Evolutionary conservation across 805 yeast species (phyloP).

Genomic region (Schwanniomyces sp.): DNA sequence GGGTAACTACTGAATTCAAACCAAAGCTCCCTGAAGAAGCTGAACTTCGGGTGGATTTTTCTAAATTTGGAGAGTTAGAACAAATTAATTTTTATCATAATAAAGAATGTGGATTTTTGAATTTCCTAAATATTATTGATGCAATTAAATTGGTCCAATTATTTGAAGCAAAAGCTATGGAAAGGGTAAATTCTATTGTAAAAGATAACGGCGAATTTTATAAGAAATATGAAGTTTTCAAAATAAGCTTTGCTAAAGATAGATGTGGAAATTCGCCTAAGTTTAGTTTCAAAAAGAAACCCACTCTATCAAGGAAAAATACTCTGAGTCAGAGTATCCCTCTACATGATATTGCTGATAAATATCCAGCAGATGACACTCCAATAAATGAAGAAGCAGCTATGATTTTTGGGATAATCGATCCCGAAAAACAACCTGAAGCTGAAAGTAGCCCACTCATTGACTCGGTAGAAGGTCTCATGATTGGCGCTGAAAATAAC

Average conservation of each 20-base stretch:
- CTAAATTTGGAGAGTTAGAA: conserved; percentile 67
- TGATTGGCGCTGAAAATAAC: not conserved
- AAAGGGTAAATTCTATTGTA: conserved; percentile 38
- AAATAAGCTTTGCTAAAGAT: conserved; percentile 73
- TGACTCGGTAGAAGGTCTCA: not conserved
- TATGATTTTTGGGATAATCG: conserved; percentile 44
- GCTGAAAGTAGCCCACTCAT: not conserved
- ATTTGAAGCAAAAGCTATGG: conserved; percentile 38
- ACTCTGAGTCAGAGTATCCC: not conserved
- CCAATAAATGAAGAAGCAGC: conserved; percentile 42
- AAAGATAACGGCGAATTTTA: conserved; percentile 31
- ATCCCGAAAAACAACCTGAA: conserved; percentile 10
- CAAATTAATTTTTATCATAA: conserved; percentile 72
- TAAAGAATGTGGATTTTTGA: conserved; percentile 73
- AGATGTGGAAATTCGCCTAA: conserved; percentile 78
- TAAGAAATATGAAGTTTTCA: conserved; percentile 51
- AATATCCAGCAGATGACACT: conserved; percentile 3
- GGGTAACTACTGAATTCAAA: conserved; percentile 12
- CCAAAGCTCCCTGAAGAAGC: conserved; percentile 39
- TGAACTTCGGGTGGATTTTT: conserved; percentile 58
- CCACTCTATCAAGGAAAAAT: conserved; percentile 9
- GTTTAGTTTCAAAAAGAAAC: conserved; percentile 44
- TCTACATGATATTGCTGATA: not conserved
- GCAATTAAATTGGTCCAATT: conserved; percentile 66
- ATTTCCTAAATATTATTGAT: conserved; percentile 60